A percentile compares a stretch with the other conserved stretches of the same genome.
These are phyloP conservation scores for Acarospora socialis DNA, from an alignment of 2,329 filamentous ascomycete genomes.

Conservation along the genomic window DNA sequence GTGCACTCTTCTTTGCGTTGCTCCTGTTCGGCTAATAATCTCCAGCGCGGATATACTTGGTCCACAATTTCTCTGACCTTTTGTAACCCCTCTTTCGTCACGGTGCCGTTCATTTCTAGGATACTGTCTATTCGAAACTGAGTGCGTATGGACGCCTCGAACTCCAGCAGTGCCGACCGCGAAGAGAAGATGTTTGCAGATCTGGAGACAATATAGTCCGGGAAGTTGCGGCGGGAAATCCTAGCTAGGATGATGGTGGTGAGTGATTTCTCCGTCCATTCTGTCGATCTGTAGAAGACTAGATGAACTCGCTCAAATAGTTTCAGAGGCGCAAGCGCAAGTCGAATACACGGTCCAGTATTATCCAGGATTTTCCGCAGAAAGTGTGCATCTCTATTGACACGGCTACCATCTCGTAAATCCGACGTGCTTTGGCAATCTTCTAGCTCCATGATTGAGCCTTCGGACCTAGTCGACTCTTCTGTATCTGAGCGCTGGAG, in stretches of 20 bases:
- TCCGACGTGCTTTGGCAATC: constrained; percentile 24
- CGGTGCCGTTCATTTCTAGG: constrained; percentile 62
- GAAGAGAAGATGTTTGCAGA: constrained; percentile 80
- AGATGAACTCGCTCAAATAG: constrained; percentile 90
- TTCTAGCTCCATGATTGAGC: constrained; percentile 19
- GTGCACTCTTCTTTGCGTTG: constrained; percentile 60
- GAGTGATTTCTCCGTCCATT: constrained; percentile 95
- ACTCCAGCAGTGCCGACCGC: constrained; percentile 63
- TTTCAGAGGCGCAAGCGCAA: constrained; percentile 57
- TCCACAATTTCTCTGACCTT: constrained; percentile 60
- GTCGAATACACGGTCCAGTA: constrained; percentile 70
- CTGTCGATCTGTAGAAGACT: constrained; percentile 88
- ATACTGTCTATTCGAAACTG: constrained; percentile 71
- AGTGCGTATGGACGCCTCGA: constrained; percentile 69
- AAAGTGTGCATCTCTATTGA: constrained; percentile 61
- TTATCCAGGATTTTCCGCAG: constrained; percentile 60
- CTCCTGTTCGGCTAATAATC: constrained; percentile 55
- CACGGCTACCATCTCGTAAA: constrained; percentile 25
- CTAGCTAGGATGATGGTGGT: constrained; percentile 90
- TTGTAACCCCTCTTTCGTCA: constrained; percentile 49
- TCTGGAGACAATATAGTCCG: constrained; percentile 76
- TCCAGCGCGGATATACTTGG: constrained; percentile 69
- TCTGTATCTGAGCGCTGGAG: constrained; percentile 50
- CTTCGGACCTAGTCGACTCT: constrained; percentile 37
- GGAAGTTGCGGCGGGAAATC: constrained; percentile 76